A percentile compares a stretch with the other conserved stretches of the same genome.
Conservation (phyloP, 139 green algal genomes). For the Nannochloris sp. region DNA sequence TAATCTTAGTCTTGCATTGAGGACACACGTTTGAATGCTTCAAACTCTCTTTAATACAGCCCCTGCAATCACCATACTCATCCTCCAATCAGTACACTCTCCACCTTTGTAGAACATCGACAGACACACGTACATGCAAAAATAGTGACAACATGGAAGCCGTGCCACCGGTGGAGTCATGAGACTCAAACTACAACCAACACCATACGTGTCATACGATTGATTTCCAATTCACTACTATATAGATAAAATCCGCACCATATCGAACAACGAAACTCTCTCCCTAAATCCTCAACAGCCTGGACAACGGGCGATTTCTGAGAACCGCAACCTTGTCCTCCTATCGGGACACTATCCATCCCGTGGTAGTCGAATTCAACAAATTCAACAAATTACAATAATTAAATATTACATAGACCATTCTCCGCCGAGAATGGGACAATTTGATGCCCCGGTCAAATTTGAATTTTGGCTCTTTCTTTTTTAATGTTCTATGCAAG, state of each 20-base stretch:
- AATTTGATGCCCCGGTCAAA: too few relatives aligned
- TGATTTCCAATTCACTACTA: neutral
- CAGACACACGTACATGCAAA: slow-evolving; percentile 31
- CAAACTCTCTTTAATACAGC: slow-evolving; percentile 26
- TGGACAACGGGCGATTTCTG: neutral
- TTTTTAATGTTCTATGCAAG: too few relatives aligned
- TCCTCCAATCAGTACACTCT: neutral
- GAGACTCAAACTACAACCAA: neutral
- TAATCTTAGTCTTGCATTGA: slow-evolving; percentile 21
- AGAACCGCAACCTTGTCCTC: neutral
- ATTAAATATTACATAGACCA: too few relatives aligned
- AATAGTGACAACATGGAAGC: slow-evolving; percentile 43
- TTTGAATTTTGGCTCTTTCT: too few relatives aligned
- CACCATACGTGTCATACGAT: neutral
- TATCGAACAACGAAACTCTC: slow-evolving; percentile 5
- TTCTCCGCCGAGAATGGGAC: too few relatives aligned
- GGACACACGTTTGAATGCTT: slow-evolving; percentile 21
- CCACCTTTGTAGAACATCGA: neutral
- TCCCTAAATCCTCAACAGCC: neutral
- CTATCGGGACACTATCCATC: neutral
- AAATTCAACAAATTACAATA: too few relatives aligned
- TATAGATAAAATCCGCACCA: neutral
- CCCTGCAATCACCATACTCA: slow-evolving; percentile 5
- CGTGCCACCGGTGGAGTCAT: slow-evolving; percentile 22
- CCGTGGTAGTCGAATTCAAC: too few relatives aligned